A percentile compares a stretch with the other conserved stretches of the same genome.
Conservation (phyloP, 208 protist genomes). For the Leishmania tropica region DNA sequence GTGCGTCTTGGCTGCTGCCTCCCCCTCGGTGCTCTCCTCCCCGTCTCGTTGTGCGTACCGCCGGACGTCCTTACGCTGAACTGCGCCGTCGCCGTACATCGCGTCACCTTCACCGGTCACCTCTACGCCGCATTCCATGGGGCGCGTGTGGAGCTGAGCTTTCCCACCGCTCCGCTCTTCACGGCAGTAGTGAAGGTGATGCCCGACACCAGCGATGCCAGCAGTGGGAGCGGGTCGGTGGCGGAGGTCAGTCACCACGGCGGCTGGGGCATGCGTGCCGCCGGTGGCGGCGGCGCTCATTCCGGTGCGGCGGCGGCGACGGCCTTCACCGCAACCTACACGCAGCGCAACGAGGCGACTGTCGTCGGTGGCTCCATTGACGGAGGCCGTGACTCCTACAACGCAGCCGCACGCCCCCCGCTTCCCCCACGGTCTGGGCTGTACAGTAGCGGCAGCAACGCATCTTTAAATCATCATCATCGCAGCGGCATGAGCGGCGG, state of each 20-base stretch:
- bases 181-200: constrained; percentile 56
- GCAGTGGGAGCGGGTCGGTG: not conserved
- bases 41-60: constrained; percentile 49
- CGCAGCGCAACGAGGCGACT: constrained; percentile 22
- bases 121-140: constrained; percentile 66
- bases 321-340: constrained; percentile 29
- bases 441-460: constrained; percentile 2
- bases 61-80: constrained; percentile 70
- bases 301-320: not conserved
- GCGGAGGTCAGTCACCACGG: not conserved
- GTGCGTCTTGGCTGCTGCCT: constrained; percentile 59
- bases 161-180: constrained; percentile 67
- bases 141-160: constrained; percentile 62
- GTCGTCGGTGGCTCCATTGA: not conserved
- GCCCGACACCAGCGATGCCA: constrained; percentile 5
- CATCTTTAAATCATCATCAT: not conserved
- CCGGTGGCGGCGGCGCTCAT: not conserved
- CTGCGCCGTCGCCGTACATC: constrained; percentile 48
- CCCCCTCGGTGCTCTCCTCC: constrained; percentile 56
- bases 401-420: constrained; percentile 4
- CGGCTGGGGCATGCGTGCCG: not conserved
- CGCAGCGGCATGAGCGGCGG: not conserved
- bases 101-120: constrained; percentile 56
- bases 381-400: not conserved
- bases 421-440: not conserved